These are phyloP conservation scores for Carallia pectinifolia DNA, from an alignment of 345 rosid species.

Conservation along the genomic window DNA sequence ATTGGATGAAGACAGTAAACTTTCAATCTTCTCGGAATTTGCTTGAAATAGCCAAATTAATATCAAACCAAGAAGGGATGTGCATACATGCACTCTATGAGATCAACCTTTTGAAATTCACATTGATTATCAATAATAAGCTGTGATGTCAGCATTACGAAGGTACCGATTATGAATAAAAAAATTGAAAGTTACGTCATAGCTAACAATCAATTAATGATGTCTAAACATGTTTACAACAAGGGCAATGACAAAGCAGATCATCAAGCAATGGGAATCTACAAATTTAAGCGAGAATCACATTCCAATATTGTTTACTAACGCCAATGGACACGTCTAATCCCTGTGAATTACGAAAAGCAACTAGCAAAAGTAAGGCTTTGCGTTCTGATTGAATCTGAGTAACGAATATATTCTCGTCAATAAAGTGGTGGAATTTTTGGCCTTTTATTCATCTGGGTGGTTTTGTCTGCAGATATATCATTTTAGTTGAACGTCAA, in stretches of 20 bases:
- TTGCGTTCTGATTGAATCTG: too few species aligned
- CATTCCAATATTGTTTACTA: not conserved
- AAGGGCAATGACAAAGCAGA: constrained; percentile 17
- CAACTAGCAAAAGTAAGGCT: too few species aligned
- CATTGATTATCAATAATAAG: not conserved
- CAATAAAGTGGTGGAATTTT: too few species aligned
- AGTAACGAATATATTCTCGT: too few species aligned
- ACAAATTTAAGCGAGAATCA: constrained; percentile 20
- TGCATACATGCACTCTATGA: too few species aligned
- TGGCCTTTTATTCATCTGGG: too few species aligned
- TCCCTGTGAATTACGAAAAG: too few species aligned
- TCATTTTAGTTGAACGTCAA: too few species aligned
- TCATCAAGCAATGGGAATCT: constrained; percentile 12
- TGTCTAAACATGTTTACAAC: constrained; percentile 25
- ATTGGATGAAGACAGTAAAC: constrained; percentile 1
- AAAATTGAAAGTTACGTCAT: constrained; percentile 23
- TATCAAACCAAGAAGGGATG: not conserved
- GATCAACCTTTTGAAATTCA: not conserved
- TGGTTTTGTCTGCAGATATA: too few species aligned
- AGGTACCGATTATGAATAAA: constrained; percentile 9
- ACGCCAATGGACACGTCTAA: not conserved
- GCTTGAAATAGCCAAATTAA: not conserved
- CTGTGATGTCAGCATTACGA: not conserved
- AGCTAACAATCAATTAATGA: constrained; percentile 23
- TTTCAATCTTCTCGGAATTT: not conserved